Evolutionary conservation across 2,329 filamentous ascomycete genomes (phyloP), one percentile per base, ranked within the genome.

Genomic region (Xylariaceae sp.): DNA sequence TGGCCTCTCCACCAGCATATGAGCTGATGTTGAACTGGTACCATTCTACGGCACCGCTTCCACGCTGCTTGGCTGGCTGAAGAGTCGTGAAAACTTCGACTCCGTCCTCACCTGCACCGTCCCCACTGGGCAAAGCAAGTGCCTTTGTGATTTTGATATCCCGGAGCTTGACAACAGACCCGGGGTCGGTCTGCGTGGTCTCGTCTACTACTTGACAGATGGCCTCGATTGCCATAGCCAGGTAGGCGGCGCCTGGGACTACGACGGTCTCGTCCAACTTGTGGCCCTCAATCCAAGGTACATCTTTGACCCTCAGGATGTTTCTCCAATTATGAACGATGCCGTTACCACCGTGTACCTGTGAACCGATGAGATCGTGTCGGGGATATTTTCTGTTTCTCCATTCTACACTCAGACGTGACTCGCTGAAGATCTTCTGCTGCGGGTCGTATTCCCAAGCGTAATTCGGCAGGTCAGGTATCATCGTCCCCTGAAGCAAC

Each of bases 111-210:
- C 62, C 12, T 3, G 8, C 59, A n/a, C 70, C 66, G 9, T 63
- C 12, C 5, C 12, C 59, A n/a, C 70, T 65, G 0, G 67, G 68
- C 2, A 64, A 61, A 1, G 64, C 62, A 0, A 71, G 62, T 1
- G 69, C 68, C 5, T 60, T 66, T 41, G 65, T 60, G 26, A 71
- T 68, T 32, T 58, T 56, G 3, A 72, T 54, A 41, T 71, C 62
- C 0, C 63, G 63, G 8, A 72, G 53, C 27, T 58, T 60, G 6
- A 60, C 57, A 19, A 19, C 19, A 19, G 19, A 19, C 12, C 61
- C 60, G 29, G 50, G 51, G n/a, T 58, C 53, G 1, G 53, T 50
- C 2, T 49, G 48, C 8, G 51, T 46, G 7, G 64, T 60, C 27
- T 44, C 57, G n/a, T 63, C 48, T 48, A 60, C 62, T 6, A 55